Evolutionary conservation across 2,329 filamentous ascomycete genomes (phyloP).

Genomic region (Cytospora leucostoma): DNA sequence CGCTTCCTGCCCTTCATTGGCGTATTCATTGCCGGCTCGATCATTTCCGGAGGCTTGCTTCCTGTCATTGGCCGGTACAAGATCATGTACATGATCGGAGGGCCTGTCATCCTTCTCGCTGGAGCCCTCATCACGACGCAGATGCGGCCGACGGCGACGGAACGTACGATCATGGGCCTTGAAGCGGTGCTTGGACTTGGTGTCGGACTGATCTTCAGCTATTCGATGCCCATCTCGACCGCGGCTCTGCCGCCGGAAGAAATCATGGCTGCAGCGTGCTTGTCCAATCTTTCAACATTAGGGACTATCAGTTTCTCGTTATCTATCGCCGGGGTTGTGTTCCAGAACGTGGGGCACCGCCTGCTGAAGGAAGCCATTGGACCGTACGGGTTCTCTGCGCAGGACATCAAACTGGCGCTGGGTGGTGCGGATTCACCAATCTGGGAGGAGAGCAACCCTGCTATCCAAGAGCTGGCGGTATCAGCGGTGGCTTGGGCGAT

Average conservation of each 20-base stretch:
- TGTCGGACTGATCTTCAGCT: not conserved
- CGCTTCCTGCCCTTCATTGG: not conserved
- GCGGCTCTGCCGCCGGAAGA: not conserved
- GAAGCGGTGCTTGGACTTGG: not conserved
- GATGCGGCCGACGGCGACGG: not conserved
- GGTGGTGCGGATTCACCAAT: not conserved
- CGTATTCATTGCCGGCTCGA: not conserved
- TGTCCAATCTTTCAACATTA: not conserved
- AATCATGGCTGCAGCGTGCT: not conserved
- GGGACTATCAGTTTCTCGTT: not conserved
- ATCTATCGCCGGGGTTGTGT: not conserved
- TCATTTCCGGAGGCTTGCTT: not conserved
- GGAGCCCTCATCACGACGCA: not conserved
- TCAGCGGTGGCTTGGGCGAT: not conserved
- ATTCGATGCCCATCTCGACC: not conserved
- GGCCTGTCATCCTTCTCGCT: not conserved
- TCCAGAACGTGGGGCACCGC: constrained; percentile 1
- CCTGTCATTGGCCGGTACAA: not conserved
- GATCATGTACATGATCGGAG: not conserved
- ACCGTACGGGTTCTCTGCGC: not conserved
- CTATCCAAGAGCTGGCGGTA: not conserved
- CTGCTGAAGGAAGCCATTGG: constrained; percentile 7
- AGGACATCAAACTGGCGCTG: not conserved
- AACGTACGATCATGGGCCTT: not conserved
- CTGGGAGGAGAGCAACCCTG: not conserved